These are phyloP conservation scores for Aspergillus olivimuriae DNA, from an alignment of 495 filamentous ascomycete species.

Conservation along the genomic window DNA sequence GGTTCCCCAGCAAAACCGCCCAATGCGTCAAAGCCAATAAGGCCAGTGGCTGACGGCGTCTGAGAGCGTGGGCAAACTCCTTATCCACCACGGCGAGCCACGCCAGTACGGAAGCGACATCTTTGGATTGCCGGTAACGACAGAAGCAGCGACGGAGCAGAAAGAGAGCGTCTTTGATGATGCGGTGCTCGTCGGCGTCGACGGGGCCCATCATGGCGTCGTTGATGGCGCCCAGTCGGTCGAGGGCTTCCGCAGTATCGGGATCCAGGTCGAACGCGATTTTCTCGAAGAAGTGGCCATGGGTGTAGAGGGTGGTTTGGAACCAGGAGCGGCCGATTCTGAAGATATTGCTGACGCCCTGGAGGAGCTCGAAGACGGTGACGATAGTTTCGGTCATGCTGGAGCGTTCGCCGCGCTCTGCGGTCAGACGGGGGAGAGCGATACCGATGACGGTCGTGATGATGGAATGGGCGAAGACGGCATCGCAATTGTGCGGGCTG, in stretches of 20 bases:
- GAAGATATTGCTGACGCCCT: constrained; percentile 31
- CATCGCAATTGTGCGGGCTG: constrained; percentile 42
- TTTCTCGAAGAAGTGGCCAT: constrained; percentile 13
- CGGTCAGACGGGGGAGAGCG: constrained; percentile 36
- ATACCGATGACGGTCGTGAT: constrained; percentile 44
- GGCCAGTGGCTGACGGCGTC: constrained; percentile 24
- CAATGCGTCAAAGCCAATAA: constrained; percentile 35
- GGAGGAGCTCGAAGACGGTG: constrained; percentile 30
- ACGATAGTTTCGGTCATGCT: constrained; percentile 34
- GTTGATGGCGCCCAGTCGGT: constrained; percentile 20
- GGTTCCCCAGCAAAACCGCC: constrained; percentile 27
- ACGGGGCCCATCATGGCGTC: constrained; percentile 16
- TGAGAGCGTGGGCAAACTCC: constrained; percentile 27
- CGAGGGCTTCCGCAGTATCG: constrained; percentile 21
- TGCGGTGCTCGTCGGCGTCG: constrained; percentile 21
- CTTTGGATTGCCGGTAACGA: constrained; percentile 13
- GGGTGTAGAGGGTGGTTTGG: constrained; percentile 21
- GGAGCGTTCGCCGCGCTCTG: constrained; percentile 22
- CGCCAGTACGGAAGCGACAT: constrained; percentile 27
- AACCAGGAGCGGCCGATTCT: constrained; percentile 28
- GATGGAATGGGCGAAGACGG: constrained; percentile 45
- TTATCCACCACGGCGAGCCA: constrained; percentile 34
- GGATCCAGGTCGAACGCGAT: constrained; percentile 11
- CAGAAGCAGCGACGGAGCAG: constrained; percentile 25
- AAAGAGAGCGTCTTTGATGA: constrained; percentile 25